A percentile compares a stretch with the other conserved stretches of the same genome.
phyloP scores from a whole-genome alignment of 805 yeast genomes.

The Diddensiella santjacobensis region DNA sequence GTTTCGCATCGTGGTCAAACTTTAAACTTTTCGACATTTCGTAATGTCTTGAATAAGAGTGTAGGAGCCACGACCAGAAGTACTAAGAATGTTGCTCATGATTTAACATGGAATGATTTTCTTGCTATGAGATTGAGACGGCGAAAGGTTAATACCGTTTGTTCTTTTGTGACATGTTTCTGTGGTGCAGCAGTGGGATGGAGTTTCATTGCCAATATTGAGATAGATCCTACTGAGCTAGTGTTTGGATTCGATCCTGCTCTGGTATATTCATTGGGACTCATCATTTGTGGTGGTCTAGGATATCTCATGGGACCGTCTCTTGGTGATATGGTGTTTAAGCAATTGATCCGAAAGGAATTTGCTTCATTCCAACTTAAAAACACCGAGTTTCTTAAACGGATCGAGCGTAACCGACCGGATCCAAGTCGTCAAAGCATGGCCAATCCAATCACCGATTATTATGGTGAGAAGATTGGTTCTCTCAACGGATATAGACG shows the following conservation, averaged over 20 bases:
- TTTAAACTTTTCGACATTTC: neutral
- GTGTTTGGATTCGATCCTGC: slow-evolving; percentile 89
- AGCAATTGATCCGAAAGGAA: slow-evolving; percentile 30
- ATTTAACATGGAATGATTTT: slow-evolving; percentile 74
- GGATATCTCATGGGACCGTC: slow-evolving; percentile 85
- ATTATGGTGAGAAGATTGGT: slow-evolving; percentile 93
- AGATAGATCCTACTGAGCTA: slow-evolving; percentile 82
- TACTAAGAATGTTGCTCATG: neutral
- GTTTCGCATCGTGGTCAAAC: neutral
- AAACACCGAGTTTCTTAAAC: slow-evolving; percentile 71
- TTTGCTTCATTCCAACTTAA: slow-evolving; percentile 39
- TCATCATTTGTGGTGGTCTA: slow-evolving; percentile 64
- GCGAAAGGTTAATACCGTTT: slow-evolving; percentile 60
- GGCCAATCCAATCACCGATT: slow-evolving; percentile 96
- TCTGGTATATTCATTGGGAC: slow-evolving; percentile 70
- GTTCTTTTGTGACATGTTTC: slow-evolving; percentile 66
- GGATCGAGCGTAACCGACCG: slow-evolving; percentile 73
- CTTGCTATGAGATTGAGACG: slow-evolving; percentile 71
- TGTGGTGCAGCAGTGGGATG: slow-evolving; percentile 66
- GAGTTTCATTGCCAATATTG: slow-evolving; percentile 71
- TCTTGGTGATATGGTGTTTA: slow-evolving; percentile 69
- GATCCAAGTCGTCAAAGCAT: slow-evolving; percentile 83
- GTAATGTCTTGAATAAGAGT: neutral
- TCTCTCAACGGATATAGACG: slow-evolving; percentile 82
- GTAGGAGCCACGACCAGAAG: neutral